A percentile compares a stretch with the other conserved stretches of the same genome.
Conservation (phyloP, 306 rosid species). For the Vicia villosa region DNA sequence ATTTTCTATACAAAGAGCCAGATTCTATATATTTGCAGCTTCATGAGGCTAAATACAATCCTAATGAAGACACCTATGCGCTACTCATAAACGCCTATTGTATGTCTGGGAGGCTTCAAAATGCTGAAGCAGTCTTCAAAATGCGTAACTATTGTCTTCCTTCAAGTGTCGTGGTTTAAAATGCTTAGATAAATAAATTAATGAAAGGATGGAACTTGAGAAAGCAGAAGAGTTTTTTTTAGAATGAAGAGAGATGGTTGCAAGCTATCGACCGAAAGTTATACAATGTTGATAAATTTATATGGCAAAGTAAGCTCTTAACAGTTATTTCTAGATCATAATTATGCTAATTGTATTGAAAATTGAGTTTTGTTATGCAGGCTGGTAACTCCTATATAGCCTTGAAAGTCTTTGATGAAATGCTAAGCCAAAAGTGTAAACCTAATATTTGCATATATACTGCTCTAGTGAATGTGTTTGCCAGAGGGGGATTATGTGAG, state of each 20-base stretch:
- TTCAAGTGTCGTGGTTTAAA: slow-evolving; percentile 73
- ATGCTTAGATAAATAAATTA: slow-evolving; percentile 84
- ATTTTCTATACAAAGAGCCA: slow-evolving; percentile 65
- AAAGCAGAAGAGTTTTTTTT: slow-evolving; percentile 78
- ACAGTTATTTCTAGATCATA: background rate
- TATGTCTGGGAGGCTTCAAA: slow-evolving; percentile 63
- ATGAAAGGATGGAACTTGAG: slow-evolving; percentile 66
- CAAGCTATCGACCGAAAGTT: slow-evolving; percentile 69
- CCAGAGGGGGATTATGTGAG: slow-evolving; percentile 92
- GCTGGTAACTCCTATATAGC: slow-evolving; percentile 78
- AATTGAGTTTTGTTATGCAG: slow-evolving; percentile 49
- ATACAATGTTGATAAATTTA: slow-evolving; percentile 78
- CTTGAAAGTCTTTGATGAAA: slow-evolving; percentile 69
- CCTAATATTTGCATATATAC: slow-evolving; percentile 94
- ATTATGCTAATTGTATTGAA: slow-evolving; percentile 2
- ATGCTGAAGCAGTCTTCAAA: slow-evolving; percentile 91
- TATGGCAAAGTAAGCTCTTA: slow-evolving; percentile 72
- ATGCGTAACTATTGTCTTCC: slow-evolving; percentile 70
- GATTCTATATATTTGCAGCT: slow-evolving; percentile 81
- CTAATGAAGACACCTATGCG: slow-evolving; percentile 92
- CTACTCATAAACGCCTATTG: slow-evolving; percentile 89
- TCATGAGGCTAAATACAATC: slow-evolving; percentile 70
- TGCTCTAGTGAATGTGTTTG: slow-evolving; percentile 90
- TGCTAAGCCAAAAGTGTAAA: slow-evolving; percentile 62
- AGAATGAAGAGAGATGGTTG: slow-evolving; percentile 85